phyloP scores from a whole-genome alignment of 2,329 filamentous ascomycete genomes.

The Ascochyta viciae-villosae region DNA sequence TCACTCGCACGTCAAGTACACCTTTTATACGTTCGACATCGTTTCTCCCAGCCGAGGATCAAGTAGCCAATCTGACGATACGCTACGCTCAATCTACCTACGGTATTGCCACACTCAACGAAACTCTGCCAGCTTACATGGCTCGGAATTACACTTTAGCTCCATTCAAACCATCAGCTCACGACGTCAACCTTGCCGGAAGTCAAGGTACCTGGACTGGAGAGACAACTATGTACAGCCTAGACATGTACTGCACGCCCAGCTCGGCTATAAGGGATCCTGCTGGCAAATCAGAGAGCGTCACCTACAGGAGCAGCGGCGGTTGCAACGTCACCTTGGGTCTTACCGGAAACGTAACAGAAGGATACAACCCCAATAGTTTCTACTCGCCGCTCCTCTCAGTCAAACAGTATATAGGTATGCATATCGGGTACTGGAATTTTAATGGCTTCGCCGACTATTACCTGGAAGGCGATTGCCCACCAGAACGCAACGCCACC shows the following conservation, averaged over 20 bases:
- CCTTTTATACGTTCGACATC: constrained; percentile 31
- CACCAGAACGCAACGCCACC: constrained; percentile 43
- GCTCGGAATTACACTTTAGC: constrained; percentile 52
- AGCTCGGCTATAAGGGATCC: neutral
- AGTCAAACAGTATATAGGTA: constrained; percentile 36
- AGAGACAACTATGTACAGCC: constrained; percentile 39
- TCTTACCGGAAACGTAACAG: constrained; percentile 23
- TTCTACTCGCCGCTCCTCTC: neutral
- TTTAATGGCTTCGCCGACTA: constrained; percentile 37
- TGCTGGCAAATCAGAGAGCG: neutral
- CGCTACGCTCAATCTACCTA: constrained; percentile 56
- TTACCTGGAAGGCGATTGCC: constrained; percentile 46
- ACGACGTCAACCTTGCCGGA: neutral
- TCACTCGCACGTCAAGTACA: constrained; percentile 23
- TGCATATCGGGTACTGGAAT: constrained; percentile 56
- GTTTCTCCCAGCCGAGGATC: constrained; percentile 38
- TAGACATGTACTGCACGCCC: constrained; percentile 46
- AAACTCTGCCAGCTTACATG: constrained; percentile 55
- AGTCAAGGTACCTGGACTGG: constrained; percentile 31
- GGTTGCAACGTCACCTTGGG: constrained; percentile 29
- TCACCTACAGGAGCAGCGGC: constrained; percentile 17
- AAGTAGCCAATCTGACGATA: constrained; percentile 41
- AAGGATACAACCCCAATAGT: neutral
- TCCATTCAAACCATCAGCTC: constrained; percentile 50
- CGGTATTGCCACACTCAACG: constrained; percentile 56